Percentiles rank a stretch among this genome's conserved stretches.
Conservation (phyloP, 371 early-diverging fungal genomes). For the Mortierella sp. region DNA sequence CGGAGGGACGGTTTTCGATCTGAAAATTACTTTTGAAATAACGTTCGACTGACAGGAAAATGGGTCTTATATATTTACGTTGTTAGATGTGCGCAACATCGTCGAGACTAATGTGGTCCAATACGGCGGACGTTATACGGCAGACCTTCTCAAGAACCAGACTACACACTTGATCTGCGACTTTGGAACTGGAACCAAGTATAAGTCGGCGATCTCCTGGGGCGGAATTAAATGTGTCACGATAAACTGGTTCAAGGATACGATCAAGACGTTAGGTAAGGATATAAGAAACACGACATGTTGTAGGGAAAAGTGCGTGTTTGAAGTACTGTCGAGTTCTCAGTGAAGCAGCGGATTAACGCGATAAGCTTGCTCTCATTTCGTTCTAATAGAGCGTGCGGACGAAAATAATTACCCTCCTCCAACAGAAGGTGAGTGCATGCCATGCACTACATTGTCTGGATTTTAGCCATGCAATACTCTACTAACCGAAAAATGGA, state of each 20-base stretch:
- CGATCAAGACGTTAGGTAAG: conserved; percentile 28
- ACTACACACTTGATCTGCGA: conserved; percentile 47
- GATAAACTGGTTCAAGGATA: conserved; percentile 27
- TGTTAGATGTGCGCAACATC: conserved; percentile 20
- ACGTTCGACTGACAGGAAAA: background rate
- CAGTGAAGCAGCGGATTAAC: background rate
- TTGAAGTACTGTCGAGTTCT: background rate
- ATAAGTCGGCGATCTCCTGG: conserved; percentile 39
- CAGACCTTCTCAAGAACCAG: conserved; percentile 24
- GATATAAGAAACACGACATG: background rate
- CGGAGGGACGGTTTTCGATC: background rate
- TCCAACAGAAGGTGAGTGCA: conserved; percentile 8
- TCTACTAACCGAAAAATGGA: background rate
- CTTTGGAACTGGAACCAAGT: conserved; percentile 26
- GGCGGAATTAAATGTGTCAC: conserved; percentile 31
- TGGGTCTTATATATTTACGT: background rate
- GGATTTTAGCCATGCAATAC: too few relatives aligned
- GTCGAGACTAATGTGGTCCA: conserved; percentile 23
- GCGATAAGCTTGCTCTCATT: background rate
- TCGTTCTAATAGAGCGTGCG: conserved; percentile 20
- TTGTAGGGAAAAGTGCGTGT: background rate
- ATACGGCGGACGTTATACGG: conserved; percentile 39
- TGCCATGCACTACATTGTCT: background rate
- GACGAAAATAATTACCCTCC: conserved; percentile 22
- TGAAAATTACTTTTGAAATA: background rate